phyloP scores from a whole-genome alignment of 2,329 filamentous ascomycete genomes.

The Spiromastix sp. region DNA sequence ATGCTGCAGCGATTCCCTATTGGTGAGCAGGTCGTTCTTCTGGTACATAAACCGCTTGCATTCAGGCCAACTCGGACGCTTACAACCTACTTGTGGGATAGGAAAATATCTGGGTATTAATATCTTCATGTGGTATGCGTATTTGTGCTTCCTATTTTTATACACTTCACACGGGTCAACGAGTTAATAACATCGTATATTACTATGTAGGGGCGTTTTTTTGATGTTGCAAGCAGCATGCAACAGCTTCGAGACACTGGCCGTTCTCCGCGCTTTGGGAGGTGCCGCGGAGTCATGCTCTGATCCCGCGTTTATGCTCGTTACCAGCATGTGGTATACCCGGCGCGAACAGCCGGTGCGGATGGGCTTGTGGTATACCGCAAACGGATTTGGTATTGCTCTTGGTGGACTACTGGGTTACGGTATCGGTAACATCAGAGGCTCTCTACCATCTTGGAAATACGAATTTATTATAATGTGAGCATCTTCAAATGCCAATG shows the following conservation, averaged over 20 bases:
- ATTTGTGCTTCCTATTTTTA: neutral
- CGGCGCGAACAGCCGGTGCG: conserved; percentile 51
- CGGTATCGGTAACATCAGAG: conserved; percentile 50
- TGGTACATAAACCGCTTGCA: no score
- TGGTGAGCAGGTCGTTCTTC: no score
- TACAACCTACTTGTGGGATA: conserved; percentile 7
- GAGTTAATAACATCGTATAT: no score
- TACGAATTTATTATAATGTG: conserved; percentile 59
- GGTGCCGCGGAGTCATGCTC: conserved; percentile 48
- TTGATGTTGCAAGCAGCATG: conserved; percentile 45
- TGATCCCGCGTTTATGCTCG: conserved; percentile 53
- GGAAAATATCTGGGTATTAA: conserved; percentile 46
- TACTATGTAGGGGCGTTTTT: conserved; percentile 32
- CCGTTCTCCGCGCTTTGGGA: conserved; percentile 46
- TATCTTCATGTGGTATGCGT: conserved; percentile 44
- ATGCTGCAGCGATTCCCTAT: conserved; percentile 43
- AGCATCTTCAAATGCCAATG: conserved; percentile 3
- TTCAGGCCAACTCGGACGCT: neutral
- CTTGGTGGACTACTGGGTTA: conserved; percentile 48
- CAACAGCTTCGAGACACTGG: conserved; percentile 44
- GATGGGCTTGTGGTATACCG: conserved; percentile 50
- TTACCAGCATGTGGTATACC: conserved; percentile 58
- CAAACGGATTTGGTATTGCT: conserved; percentile 50
- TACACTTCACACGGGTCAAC: no score
- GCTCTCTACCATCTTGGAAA: conserved; percentile 50